Percentiles rank a stretch among this genome's conserved stretches.
Evolutionary conservation across 768 basidiomycete species (phyloP).

Genomic region (Rhodotorula toruloides): DNA sequence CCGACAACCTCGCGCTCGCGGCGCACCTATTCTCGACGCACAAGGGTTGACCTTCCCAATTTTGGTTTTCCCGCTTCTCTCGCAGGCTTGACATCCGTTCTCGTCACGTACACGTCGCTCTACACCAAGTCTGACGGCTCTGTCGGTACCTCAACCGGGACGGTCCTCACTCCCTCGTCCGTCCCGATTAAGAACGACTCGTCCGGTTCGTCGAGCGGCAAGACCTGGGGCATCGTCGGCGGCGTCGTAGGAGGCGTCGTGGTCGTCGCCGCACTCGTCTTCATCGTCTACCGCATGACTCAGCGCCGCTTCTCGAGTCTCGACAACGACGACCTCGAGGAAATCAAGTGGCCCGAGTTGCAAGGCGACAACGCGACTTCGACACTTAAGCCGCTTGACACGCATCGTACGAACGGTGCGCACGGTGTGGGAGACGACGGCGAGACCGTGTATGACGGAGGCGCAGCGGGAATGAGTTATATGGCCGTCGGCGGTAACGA

Average conservation of each 20-base stretch:
- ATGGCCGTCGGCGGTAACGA: slow-evolving; percentile 3
- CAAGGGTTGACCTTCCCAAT: neutral
- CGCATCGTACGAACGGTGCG: slow-evolving; percentile 35
- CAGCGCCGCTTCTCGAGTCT: slow-evolving; percentile 38
- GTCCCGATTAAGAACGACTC: slow-evolving; percentile 15
- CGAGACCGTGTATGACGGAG: slow-evolving; percentile 6
- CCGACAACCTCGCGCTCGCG: neutral
- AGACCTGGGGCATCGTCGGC: slow-evolving; percentile 36
- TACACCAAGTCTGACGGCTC: slow-evolving; percentile 25
- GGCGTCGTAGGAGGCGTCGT: slow-evolving; percentile 38
- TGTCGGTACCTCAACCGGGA: slow-evolving; percentile 17
- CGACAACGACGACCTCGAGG: slow-evolving; percentile 32
- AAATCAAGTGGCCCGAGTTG: slow-evolving; percentile 42
- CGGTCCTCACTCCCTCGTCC: neutral
- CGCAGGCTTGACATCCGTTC: slow-evolving; percentile 6
- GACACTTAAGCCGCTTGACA: slow-evolving; percentile 39
- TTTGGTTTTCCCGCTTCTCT: neutral
- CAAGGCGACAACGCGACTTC: slow-evolving; percentile 26
- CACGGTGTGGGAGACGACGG: slow-evolving; percentile 36
- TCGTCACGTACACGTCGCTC: slow-evolving; percentile 13
- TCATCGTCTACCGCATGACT: slow-evolving; percentile 33
- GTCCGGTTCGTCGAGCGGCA: neutral
- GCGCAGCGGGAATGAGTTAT: slow-evolving; percentile 15
- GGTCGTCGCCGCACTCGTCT: slow-evolving; percentile 27
- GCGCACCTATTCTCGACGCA: neutral